Conservation (phyloP, 176 grass and related monocot genomes). For the Carex cristatella region DNA sequence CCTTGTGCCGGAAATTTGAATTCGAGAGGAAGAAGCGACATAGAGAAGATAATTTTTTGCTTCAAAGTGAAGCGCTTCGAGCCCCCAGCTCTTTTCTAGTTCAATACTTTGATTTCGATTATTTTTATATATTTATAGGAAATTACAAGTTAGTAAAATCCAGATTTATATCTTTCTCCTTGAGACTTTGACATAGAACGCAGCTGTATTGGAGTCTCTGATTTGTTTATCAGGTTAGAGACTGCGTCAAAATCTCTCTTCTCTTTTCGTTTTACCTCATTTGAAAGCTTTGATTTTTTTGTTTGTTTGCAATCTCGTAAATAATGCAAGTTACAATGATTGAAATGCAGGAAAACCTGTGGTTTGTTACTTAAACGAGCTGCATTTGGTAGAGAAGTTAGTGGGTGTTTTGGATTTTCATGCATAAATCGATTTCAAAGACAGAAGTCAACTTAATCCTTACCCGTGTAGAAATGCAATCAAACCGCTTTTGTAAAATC, state of each 20-base stretch:
- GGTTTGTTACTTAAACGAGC: background rate
- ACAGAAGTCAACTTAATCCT: background rate
- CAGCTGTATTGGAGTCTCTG: slow-evolving; percentile 42
- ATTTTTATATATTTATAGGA: background rate
- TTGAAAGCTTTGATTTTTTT: background rate
- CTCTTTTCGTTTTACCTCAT: background rate
- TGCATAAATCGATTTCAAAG: background rate
- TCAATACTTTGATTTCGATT: background rate
- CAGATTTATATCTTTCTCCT: background rate
- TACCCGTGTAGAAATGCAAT: background rate
- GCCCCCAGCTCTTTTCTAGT: background rate
- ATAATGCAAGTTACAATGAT: background rate
- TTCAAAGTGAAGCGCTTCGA: slow-evolving; percentile 10
- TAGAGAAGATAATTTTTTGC: background rate
- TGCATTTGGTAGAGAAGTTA: background rate
- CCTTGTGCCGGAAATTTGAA: slow-evolving; percentile 32
- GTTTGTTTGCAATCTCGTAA: background rate
- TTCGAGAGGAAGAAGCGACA: slow-evolving; percentile 11
- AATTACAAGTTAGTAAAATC: background rate
- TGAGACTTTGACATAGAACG: slow-evolving; percentile 47
- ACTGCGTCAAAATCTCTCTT: slow-evolving; percentile 18
- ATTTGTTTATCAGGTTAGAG: background rate
- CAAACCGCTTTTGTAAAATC: background rate
- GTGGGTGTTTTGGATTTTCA: background rate
- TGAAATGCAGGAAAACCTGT: background rate